Base-by-base conservation (phyloP, 345 rosid species). In the Conringia planisiliqua region DNA sequence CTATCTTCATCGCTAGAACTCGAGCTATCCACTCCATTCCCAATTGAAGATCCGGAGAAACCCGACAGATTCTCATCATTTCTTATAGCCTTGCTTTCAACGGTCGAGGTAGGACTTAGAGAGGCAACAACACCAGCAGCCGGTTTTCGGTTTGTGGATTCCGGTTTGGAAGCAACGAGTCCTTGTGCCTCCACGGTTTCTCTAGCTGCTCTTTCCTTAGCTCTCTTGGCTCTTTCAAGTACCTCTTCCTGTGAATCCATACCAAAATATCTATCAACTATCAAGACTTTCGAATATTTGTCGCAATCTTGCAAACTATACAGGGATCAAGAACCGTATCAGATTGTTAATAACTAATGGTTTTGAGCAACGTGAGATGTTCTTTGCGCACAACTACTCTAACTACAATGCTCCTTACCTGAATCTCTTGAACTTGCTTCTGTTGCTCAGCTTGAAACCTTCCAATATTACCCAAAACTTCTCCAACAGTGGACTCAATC, bases 391-490 rank as follows among this genome's bases (percentile, higher is more conserved):
- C 16, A 7, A 33, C 43, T 10, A 30, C 22, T n/a, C 13, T 57
- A 32, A 58, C 43, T 17, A 61, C 3, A 36, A 36, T 8, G 48
- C 20, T 46, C 50, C 1, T 27, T 54, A 91, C 98, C 95, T 89
- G 96, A 71, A 91, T 91, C 50, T 87, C 96, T 72, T 84, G 89
- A 58, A 91, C 86, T 85, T 91, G 97, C 78, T 85, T 94, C 74
- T 86, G 98, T 68, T 89, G 98, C 83, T 94, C 97, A 8, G 93
- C 87, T 82, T 91, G 97, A 73, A 94, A 68, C 80, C 87, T 87
- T 26, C 96, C 93, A 17, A 91, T 62, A 3, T 76, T 72, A 76
- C 98, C 70, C 74, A 94, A 78, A 62, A 94, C 76, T 82, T 94
- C 98, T 54, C 97, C 98, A 44, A 89, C 81, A 2, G 93, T 83